A percentile compares a stretch with the other conserved stretches of the same genome.
phyloP scores from a whole-genome alignment of 768 basidiomycete species.

The Rhodotorula kratochvilovae region DNA sequence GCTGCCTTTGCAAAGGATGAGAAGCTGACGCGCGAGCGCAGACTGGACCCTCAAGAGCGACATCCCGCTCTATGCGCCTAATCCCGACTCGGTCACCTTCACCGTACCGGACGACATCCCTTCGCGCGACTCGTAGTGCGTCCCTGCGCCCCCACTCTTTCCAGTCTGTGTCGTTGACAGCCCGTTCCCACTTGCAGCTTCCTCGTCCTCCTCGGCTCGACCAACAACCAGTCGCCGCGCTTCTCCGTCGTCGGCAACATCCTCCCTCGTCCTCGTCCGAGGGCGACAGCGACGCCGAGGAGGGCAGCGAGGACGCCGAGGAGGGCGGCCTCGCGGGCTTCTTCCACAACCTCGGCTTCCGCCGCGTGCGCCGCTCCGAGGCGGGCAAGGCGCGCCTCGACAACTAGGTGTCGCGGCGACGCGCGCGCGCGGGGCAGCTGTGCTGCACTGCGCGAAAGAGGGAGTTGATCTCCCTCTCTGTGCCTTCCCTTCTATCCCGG shows the following conservation, averaged over 20 bases:
- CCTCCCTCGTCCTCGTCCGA: not conserved
- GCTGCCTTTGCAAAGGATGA: too few species aligned
- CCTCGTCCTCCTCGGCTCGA: slow-evolving; percentile 29
- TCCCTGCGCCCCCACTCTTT: not conserved
- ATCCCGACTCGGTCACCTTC: slow-evolving; percentile 4
- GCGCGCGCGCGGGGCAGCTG: not conserved
- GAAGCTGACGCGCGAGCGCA: not conserved
- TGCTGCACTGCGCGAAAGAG: too few species aligned
- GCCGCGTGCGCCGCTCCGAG: not conserved
- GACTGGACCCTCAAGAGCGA: slow-evolving; percentile 13
- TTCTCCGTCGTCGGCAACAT: slow-evolving; percentile 1
- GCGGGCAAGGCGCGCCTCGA: not conserved
- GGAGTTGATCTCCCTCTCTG: too few species aligned
- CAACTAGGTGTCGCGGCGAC: not conserved
- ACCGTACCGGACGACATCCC: slow-evolving; percentile 11
- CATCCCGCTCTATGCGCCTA: slow-evolving; percentile 6
- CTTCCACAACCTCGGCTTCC: not conserved
- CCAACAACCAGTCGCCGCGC: slow-evolving; percentile 1
- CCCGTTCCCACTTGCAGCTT: not conserved
- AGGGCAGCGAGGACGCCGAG: too few species aligned
- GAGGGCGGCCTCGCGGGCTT: not conserved
- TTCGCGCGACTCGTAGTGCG: slow-evolving; percentile 7
- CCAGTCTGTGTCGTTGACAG: too few species aligned
- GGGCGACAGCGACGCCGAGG: not conserved
- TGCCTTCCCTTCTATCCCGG: too few species aligned